These are phyloP conservation scores for Chlorella sp. DNA, from an alignment of 139 green algal species.

Conservation along the genomic window DNA sequence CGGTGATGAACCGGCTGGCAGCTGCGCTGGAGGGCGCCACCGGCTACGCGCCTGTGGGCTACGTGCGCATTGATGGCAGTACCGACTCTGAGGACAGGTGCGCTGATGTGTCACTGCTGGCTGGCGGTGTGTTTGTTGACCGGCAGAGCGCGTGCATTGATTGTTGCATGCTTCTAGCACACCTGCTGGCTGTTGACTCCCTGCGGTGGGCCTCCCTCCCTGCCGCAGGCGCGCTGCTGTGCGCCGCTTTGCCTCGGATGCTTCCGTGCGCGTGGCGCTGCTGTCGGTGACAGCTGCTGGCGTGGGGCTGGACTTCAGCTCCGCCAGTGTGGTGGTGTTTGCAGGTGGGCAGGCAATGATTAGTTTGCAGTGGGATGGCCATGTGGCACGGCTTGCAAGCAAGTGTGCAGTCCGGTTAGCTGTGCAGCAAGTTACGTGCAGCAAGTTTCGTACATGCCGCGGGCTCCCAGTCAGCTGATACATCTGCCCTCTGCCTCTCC, in stretches of 20 bases:
- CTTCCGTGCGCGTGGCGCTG: constrained; percentile 80
- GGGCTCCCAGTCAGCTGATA: no score
- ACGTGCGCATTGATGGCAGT: constrained; percentile 92
- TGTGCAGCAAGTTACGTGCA: no score
- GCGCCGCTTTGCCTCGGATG: constrained; percentile 44
- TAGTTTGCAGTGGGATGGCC: no score
- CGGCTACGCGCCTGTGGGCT: constrained; percentile 45
- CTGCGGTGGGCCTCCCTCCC: not conserved
- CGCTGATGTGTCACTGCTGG: no score
- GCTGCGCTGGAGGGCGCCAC: constrained; percentile 64
- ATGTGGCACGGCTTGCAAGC: no score
- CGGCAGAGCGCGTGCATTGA: not conserved
- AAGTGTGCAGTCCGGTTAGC: not conserved
- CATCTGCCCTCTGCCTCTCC: not conserved
- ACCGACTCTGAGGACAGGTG: constrained; percentile 71
- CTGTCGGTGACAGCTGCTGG: constrained; percentile 92
- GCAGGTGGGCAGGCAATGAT: constrained; percentile 35
- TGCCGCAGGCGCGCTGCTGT: constrained; percentile 18
- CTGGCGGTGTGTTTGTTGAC: not conserved
- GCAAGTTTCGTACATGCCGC: no score
- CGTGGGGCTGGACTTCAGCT: constrained; percentile 93
- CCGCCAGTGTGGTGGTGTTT: constrained; percentile 92
- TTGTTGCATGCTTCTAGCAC: no score
- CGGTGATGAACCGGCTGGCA: constrained; percentile 57
- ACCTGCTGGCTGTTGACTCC: not conserved